These are phyloP conservation scores for Copromyces sp. DNA, from an alignment of 495 filamentous ascomycete species.

Conservation along the genomic window DNA sequence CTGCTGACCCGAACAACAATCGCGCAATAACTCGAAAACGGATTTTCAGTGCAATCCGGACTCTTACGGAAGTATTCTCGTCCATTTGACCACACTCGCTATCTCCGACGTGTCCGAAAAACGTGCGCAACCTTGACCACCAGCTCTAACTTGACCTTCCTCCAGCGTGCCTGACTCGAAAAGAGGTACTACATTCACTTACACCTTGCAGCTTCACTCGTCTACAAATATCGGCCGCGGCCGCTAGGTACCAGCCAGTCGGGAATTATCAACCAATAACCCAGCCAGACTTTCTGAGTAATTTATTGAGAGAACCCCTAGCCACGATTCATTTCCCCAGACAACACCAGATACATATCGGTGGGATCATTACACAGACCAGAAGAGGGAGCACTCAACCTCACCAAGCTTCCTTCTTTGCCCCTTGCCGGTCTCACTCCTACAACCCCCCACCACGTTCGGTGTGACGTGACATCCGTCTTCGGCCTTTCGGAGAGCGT, in stretches of 20 bases:
- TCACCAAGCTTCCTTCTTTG: background rate
- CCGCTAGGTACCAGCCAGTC: background rate
- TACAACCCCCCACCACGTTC: background rate
- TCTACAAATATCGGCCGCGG: background rate
- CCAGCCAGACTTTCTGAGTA: background rate
- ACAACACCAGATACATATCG: background rate
- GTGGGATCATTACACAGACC: background rate
- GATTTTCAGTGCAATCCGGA: background rate
- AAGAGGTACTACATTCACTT: background rate
- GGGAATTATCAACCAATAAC: background rate
- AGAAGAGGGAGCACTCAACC: background rate
- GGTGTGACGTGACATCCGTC: background rate
- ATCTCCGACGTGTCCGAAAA: background rate
- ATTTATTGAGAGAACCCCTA: background rate
- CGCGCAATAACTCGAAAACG: background rate
- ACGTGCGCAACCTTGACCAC: background rate
- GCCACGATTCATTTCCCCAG: background rate
- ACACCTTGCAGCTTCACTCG: background rate
- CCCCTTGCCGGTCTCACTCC: background rate
- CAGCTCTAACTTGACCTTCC: background rate
- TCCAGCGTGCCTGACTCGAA: background rate
- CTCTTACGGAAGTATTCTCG: background rate
- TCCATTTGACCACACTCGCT: background rate
- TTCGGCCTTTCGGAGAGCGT: background rate
- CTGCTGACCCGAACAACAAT: background rate